Evolutionary conservation across 2,329 filamentous ascomycete genomes (phyloP), one percentile per base, ranked within the genome.

Genomic region (Chaetomiaceae sp.): DNA sequence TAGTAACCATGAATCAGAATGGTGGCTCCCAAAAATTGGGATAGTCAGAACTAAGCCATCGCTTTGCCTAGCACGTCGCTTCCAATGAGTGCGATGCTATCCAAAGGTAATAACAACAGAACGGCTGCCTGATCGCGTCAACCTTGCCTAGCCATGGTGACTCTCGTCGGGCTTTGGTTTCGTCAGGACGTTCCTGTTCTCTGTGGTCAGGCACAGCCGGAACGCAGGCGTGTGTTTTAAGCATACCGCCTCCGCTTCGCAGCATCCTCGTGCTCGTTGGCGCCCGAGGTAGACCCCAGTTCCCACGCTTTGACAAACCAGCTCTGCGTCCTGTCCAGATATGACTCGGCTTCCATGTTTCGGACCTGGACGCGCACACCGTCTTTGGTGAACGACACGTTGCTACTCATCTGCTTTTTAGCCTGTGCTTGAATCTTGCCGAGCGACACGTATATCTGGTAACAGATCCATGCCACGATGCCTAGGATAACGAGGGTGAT

Each of bases 381-480:
- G 52, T 90, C 87, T 67, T 87, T 89, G 34, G 84, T 85, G 69
- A 90, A 87, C 36, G 82, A 75, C 52, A 91, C 80, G 66, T 90
- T 87, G 72, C 82, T 82, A 67, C 85, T 82, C 80, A 90, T 87
- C 65, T 82, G 82, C 69, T 85, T 76, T 44, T 78, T 80, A 42
- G 86, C 85, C 54, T 80, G 76, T 55, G 81, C 74, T 56, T 81
- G 78, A 62, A 91, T 84, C 67, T 87, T 78, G 70, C 75, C 76
- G 51, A 80, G 76, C 69, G 82, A 83, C 50, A 86, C 69, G 70
- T 87, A 90, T 67, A 90, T 78, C 56, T 88, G 84, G 69, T 89
- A 90, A 56, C 80, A 79, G 53, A 91, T 74, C 71, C 82, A 89
- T 52, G 76, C 85, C 41, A 78, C 67, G 50, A 73, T 77, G 57